Evolutionary conservation across 208 protist species (phyloP), one percentile per base, ranked within the genome.

Genomic region (Naegleria lovaniensis): DNA sequence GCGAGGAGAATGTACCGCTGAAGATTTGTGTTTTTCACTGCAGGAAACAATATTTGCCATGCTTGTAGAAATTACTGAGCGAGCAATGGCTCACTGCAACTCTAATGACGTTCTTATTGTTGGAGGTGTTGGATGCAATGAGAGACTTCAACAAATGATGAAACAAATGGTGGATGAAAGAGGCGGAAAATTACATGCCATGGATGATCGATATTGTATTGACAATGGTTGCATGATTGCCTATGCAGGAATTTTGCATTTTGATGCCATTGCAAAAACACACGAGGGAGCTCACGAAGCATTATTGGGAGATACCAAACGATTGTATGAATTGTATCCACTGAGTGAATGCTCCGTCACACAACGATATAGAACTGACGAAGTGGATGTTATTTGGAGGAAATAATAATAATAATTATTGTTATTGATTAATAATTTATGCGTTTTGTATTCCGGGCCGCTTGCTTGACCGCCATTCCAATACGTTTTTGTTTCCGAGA

Each of bases 161-260:
- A 93, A 93, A 86, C 51, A 92, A 51, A 99, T 99, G 98, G 96
- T 96, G 0, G 90, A 85, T 39, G 94, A 98, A 92, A 94, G 97
- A 55, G 96, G 95, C 19, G 97, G 97, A 29, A 94, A 91, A 41
- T 96, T 96, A 85, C 97, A 96, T 92, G 96, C 96, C 88, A 99
- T 99, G 94, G 98, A 99, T 91, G 96, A 98, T 40, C 93, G 98
- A 9, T 99, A 99, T 94, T 99, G 98, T 91, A 99, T 99, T 92
- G 99, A 99, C 94, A 99, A 99, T 93, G 99, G 99, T 2, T 98
- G 98, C 84, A 99, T 99, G 99, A 99, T 99, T 92, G 99, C 98
- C 5, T 99, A 98, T 91, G 97, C 98, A 5, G 98, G 98, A 4
- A 90, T 98, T 40, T 92, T 98, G 39, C 93, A 98, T 92, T 97